phyloP scores from a whole-genome alignment of 495 filamentous ascomycete species.

The Penicillium maclennaniae region DNA sequence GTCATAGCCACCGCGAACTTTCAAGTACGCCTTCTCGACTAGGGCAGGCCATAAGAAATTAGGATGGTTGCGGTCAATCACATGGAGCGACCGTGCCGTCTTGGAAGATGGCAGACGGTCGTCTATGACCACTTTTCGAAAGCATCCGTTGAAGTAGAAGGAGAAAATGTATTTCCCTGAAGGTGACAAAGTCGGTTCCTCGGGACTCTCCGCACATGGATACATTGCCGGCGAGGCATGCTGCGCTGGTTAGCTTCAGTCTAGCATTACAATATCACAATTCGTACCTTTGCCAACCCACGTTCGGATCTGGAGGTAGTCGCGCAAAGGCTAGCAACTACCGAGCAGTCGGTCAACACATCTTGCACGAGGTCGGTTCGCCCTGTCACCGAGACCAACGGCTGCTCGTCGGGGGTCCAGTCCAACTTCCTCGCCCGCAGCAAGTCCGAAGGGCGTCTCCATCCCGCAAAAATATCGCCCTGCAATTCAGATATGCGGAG shows the following conservation, averaged over 20 bases:
- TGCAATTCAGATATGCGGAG: slow-evolving; percentile 70
- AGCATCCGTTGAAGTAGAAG: slow-evolving; percentile 93
- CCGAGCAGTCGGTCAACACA: slow-evolving; percentile 89
- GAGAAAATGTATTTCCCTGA: slow-evolving; percentile 89
- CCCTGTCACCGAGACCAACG: slow-evolving; percentile 51
- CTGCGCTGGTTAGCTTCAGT: slow-evolving; percentile 41
- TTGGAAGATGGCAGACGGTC: slow-evolving; percentile 84
- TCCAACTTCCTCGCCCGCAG: slow-evolving; percentile 19
- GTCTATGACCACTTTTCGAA: slow-evolving; percentile 82
- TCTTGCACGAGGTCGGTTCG: slow-evolving; percentile 87
- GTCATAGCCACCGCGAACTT: slow-evolving; percentile 92
- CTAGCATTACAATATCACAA: background rate
- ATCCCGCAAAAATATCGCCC: slow-evolving; percentile 66
- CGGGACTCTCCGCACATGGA: slow-evolving; percentile 59
- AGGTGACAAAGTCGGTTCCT: slow-evolving; percentile 56
- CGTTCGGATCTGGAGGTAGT: slow-evolving; percentile 61
- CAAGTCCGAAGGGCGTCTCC: slow-evolving; percentile 70
- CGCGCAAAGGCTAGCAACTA: slow-evolving; percentile 92
- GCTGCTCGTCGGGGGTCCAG: slow-evolving; percentile 8
- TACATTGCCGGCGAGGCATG: slow-evolving; percentile 66
- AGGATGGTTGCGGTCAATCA: slow-evolving; percentile 81
- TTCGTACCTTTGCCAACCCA: slow-evolving; percentile 54
- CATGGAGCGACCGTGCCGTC: slow-evolving; percentile 67
- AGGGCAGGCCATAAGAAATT: slow-evolving; percentile 84
- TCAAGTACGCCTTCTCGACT: slow-evolving; percentile 96